Evolutionary conservation across 1,139 yeast genomes (phyloP).

Genomic region (Protomyces gravidus): DNA sequence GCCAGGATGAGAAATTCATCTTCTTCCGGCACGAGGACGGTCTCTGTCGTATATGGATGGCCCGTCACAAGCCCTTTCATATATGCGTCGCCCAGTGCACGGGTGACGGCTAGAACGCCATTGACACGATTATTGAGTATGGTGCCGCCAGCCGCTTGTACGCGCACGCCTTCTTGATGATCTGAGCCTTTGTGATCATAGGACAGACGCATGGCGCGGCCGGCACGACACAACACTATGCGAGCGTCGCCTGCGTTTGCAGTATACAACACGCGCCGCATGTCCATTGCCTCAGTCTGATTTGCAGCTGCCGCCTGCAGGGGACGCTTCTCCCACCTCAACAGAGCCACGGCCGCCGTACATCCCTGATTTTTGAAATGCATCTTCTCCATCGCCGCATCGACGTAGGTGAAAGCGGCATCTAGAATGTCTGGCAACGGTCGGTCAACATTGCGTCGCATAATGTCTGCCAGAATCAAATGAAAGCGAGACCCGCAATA

Average conservation of each 20-base stretch:
- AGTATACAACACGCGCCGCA: constrained; percentile 66
- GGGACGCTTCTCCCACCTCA: constrained; percentile 67
- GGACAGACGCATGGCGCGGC: constrained; percentile 69
- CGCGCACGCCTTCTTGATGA: constrained; percentile 65
- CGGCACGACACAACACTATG: constrained; percentile 63
- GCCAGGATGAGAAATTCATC: constrained; percentile 82
- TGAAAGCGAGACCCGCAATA: constrained; percentile 93
- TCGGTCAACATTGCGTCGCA: constrained; percentile 40
- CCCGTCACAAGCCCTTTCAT: constrained; percentile 89
- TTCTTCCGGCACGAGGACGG: constrained; percentile 53
- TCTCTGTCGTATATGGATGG: constrained; percentile 85
- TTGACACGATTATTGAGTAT: constrained; percentile 88
- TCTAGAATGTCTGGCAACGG: constrained; percentile 41
- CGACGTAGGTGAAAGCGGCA: constrained; percentile 63
- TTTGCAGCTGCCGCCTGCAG: neutral
- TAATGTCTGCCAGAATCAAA: constrained; percentile 54
- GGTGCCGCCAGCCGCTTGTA: constrained; percentile 75
- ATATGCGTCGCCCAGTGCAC: constrained; percentile 91
- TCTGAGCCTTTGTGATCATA: constrained; percentile 96
- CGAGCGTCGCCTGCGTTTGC: constrained; percentile 96
- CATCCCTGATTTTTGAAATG: constrained; percentile 65
- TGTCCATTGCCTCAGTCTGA: neutral
- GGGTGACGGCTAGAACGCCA: constrained; percentile 90
- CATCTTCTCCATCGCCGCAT: constrained; percentile 55
- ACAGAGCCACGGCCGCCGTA: constrained; percentile 91